Base-by-base conservation (phyloP, 2,329 filamentous ascomycete species). In the Aspergillus sp. region DNA sequence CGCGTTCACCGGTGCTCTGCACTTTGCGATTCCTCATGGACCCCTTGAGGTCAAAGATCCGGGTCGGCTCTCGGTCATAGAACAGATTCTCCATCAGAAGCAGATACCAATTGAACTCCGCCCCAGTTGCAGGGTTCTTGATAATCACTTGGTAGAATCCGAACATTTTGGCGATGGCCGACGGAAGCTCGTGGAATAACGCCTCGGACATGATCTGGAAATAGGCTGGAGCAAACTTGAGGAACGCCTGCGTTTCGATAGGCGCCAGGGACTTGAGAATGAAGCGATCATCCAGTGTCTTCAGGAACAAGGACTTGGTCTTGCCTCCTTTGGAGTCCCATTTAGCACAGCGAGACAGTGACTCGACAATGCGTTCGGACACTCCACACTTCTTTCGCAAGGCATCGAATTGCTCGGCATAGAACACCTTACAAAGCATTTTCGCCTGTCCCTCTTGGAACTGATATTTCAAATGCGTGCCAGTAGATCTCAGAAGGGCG, bases 1-100 rank as follows among this genome's bases (percentile, higher is more conserved):
- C 94, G 59, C 93, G 89, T 73, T 97, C 90, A 48, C 94, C 95
- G 0, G 94, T 99, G 24, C 88, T 90, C 67, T 97, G 87, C 43
- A 97, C 96, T 69, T 96, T 96, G 65, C 94, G 90, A 73, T 99
- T 99, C 44, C 94, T 87, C 94, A 99, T 99, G 8, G 90, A 96
- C 1, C 94, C 94, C 69, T 99, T 99, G 55, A 99, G 83, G 67
- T 99, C 94, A 67, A 99, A 94, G 45, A 92, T 92, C 40, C 94
- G 86, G 26, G 89, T 93, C 0, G 92, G 91, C 16, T 85, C 85
- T 24, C 94, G 88, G 67, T 97, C 94, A 66, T 99, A 99, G 71
- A 99, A 99, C 14, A 99, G 76, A 61, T 99, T 99, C 73, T 99
- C 94, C 85, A 97, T 99, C 16, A 99, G 82, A 4, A 99, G 79